These are phyloP conservation scores for Xylaria digitata DNA, from an alignment of 2,329 filamentous ascomycete genomes.

Conservation along the genomic window DNA sequence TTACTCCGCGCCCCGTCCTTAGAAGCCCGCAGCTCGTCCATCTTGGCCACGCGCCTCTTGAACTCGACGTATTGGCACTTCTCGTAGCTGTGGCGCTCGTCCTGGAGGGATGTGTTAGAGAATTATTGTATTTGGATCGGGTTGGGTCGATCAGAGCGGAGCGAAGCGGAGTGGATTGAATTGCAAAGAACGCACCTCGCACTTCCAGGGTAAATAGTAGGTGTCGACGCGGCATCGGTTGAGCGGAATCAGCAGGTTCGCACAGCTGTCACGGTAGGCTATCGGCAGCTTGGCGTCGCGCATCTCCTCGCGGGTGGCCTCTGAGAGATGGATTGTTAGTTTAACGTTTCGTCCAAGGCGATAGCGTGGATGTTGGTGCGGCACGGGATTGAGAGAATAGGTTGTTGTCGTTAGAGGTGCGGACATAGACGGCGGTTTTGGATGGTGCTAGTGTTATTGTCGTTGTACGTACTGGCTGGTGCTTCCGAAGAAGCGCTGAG, in stretches of 20 bases:
- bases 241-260: constrained; percentile 91
- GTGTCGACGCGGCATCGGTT: constrained; percentile 93
- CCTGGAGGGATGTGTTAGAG: constrained; percentile 61
- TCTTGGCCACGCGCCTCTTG: constrained; percentile 98
- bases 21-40: constrained; percentile 91
- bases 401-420: neutral
- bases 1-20: constrained; percentile 90
- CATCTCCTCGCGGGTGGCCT: constrained; percentile 92
- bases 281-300: constrained; percentile 87
- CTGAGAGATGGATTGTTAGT: constrained; percentile 54
- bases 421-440: too few relatives aligned
- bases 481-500: constrained; percentile 45
- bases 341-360: neutral
- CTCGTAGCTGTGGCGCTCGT: constrained; percentile 97
- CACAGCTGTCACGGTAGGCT: constrained; percentile 94
- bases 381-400: too few relatives aligned
- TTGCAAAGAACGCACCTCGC: constrained; percentile 77
- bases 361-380: neutral
- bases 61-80: constrained; percentile 99
- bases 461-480: constrained; percentile 44
- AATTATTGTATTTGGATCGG: neutral
- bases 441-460: too few relatives aligned
- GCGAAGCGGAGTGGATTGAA: too few relatives aligned
- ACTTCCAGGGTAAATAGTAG: constrained; percentile 98
- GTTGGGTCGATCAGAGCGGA: neutral